A percentile compares a stretch with the other conserved stretches of the same genome.
Conservation (phyloP, 139 green algal species). For the Chlamydomonas sp. region DNA sequence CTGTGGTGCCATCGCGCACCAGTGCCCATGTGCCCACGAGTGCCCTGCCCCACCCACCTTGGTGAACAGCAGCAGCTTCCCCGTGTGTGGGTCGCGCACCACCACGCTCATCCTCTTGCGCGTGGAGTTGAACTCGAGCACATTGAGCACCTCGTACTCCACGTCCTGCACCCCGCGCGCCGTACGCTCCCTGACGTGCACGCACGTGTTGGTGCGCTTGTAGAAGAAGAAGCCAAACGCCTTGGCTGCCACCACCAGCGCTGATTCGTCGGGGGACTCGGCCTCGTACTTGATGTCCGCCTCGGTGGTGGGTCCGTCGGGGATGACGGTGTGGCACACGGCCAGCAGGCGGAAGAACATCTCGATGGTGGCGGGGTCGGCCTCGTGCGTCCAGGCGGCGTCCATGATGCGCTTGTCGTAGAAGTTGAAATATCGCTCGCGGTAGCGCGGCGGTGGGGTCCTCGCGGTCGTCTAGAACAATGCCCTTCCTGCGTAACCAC, state of each 20-base stretch:
- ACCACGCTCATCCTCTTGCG: slow-evolving; percentile 87
- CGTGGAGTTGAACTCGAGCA: slow-evolving; percentile 95
- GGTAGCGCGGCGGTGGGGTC: slow-evolving; percentile 30
- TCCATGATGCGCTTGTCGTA: slow-evolving; percentile 81
- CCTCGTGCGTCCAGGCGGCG: slow-evolving; percentile 68
- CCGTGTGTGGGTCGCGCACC: slow-evolving; percentile 63
- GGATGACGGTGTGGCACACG: slow-evolving; percentile 86
- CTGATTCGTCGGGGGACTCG: slow-evolving; percentile 88
- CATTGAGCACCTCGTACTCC: slow-evolving; percentile 87
- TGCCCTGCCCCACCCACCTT: slow-evolving; percentile 46
- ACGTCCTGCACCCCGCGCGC: slow-evolving; percentile 43
- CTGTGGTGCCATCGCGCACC: too few relatives aligned
- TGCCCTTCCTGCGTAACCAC: slow-evolving; percentile 41
- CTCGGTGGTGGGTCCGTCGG: slow-evolving; percentile 54
- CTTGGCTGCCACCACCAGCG: slow-evolving; percentile 82
- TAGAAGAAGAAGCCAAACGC: slow-evolving; percentile 81
- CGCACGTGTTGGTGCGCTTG: slow-evolving; percentile 61
- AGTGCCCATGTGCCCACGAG: too few relatives aligned
- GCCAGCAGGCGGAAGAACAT: slow-evolving; percentile 84
- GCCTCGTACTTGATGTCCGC: slow-evolving; percentile 76
- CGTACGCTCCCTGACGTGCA: slow-evolving; percentile 49
- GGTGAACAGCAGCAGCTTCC: slow-evolving; percentile 71
- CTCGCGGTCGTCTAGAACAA: slow-evolving; percentile 31
- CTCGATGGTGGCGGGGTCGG: slow-evolving; percentile 42
- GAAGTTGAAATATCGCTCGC: slow-evolving; percentile 84